Evolutionary conservation across 805 yeast species (phyloP), one percentile per base, ranked within the genome.

Genomic region (Scheffersomyces ergatensis): DNA sequence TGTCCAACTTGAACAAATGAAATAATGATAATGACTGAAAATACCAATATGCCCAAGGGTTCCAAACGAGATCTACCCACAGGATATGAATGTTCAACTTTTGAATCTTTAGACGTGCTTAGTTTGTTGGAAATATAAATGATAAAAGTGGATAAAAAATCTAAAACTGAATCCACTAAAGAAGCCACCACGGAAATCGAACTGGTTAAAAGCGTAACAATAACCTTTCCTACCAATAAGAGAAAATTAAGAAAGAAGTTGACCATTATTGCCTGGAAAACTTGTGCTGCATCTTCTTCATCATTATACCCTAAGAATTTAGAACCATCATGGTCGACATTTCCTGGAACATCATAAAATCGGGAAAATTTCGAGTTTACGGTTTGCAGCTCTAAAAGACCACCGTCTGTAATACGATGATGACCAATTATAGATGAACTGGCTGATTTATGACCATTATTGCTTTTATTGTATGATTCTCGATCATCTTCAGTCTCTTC

Each of bases 171-270:
- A 62, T 85, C 95, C 31, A 86, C 82, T 46, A 85, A 72, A 1
- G 93, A 85, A 0, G 95, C 95, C 37, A 85, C 67, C 36, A 86
- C 77, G 5, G 93, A 85, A 47, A 86, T 77, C 9, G 95, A 86
- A 54, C 68, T 73, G 0, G 92, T 82, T 54, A 81, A 62, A n/a
- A 78, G 46, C 1, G 82, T 78, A 18, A 83, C 88, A 11, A 72
- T 63, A 3, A 73, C 43, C 53, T 85, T 85, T 2, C 86, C 89
- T 2, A 75, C 33, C 37, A 85, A 62, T 38, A 86, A 65, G 1
- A 82, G 40, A 30, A 80, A 57, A 55, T 85, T 85, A 41, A 84
- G 65, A 29, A 69, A 58, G 51, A 85, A 80, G 47, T 85, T 85
- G 32, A 84, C 74, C 50, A 76, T 55, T 40, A 85, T 84, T 34